Conservation (phyloP, 208 protist species). For the Naegleria gruberi region DNA sequence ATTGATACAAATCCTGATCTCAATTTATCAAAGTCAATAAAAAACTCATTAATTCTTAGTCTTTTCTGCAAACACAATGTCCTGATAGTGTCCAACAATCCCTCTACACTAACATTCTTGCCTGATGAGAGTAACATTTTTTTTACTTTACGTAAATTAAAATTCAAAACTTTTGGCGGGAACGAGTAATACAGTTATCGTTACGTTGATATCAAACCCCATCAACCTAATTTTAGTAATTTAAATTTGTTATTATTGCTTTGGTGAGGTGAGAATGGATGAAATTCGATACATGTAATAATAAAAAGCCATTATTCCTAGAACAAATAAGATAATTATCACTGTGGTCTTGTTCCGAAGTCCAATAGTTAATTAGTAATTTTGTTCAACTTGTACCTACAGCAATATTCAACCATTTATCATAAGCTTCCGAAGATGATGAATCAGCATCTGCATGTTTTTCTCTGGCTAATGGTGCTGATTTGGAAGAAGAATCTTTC, state of each 20-base stretch:
- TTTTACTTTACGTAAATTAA: not conserved
- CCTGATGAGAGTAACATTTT: not conserved
- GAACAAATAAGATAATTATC: not conserved
- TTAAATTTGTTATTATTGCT: not conserved
- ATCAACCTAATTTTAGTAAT: too few species aligned
- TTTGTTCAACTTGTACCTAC: too few species aligned
- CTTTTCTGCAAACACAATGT: conserved; percentile 28
- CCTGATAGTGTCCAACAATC: not conserved
- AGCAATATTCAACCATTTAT: too few species aligned
- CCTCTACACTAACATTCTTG: not conserved
- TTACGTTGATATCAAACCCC: too few species aligned
- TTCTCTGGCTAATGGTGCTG: not conserved
- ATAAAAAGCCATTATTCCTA: not conserved
- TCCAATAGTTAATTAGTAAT: too few species aligned
- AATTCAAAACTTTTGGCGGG: not conserved
- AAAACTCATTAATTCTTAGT: conserved; percentile 60
- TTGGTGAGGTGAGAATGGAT: not conserved
- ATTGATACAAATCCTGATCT: conserved; percentile 53
- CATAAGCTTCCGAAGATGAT: too few species aligned
- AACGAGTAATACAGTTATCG: not conserved
- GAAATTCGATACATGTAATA: not conserved
- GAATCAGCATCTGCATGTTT: too few species aligned
- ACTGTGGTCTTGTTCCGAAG: not conserved
- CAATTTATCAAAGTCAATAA: conserved; percentile 68
- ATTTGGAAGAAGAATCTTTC: not conserved